phyloP scores from a whole-genome alignment of 371 early-diverging fungal genomes.

The Mucor velutinosus region DNA sequence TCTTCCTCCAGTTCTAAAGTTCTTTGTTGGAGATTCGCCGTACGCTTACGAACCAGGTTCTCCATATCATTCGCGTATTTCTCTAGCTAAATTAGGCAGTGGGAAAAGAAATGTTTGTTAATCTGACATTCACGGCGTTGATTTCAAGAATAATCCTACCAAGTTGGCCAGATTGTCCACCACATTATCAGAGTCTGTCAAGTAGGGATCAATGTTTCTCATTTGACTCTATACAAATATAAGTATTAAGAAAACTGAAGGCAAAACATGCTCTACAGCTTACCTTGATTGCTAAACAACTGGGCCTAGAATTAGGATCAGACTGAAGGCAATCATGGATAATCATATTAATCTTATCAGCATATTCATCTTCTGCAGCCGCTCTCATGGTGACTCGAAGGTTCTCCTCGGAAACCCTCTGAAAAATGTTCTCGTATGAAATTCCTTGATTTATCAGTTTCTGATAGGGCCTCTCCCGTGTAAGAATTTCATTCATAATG shows the following conservation, averaged over 20 bases:
- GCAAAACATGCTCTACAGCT: neutral
- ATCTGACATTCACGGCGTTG: neutral
- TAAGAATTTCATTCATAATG: slow-evolving; percentile 54
- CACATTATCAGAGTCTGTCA: slow-evolving; percentile 39
- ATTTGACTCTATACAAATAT: neutral
- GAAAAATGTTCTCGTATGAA: neutral
- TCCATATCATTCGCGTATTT: slow-evolving; percentile 61
- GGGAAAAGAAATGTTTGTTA: neutral
- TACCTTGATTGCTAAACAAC: slow-evolving; percentile 16
- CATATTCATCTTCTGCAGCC: slow-evolving; percentile 36
- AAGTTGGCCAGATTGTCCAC: slow-evolving; percentile 54
- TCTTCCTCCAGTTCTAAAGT: slow-evolving; percentile 56
- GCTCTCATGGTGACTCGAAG: slow-evolving; percentile 24
- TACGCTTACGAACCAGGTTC: slow-evolving; percentile 48
- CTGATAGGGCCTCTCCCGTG: slow-evolving; percentile 42
- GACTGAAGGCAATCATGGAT: slow-evolving; percentile 36
- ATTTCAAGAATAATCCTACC: slow-evolving; percentile 13
- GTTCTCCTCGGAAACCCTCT: slow-evolving; percentile 27
- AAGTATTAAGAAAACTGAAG: neutral
- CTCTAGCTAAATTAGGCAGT: slow-evolving; percentile 34
- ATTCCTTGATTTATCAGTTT: neutral
- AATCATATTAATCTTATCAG: slow-evolving; percentile 40
- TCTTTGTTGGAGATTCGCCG: slow-evolving; percentile 51
- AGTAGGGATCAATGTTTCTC: slow-evolving; percentile 48
- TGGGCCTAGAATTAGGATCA: slow-evolving; percentile 29